A percentile compares a stretch with the other conserved stretches of the same genome.
Evolutionary conservation across 441 rosid genomes (phyloP).

Genomic region (Mallotus japonicus): DNA sequence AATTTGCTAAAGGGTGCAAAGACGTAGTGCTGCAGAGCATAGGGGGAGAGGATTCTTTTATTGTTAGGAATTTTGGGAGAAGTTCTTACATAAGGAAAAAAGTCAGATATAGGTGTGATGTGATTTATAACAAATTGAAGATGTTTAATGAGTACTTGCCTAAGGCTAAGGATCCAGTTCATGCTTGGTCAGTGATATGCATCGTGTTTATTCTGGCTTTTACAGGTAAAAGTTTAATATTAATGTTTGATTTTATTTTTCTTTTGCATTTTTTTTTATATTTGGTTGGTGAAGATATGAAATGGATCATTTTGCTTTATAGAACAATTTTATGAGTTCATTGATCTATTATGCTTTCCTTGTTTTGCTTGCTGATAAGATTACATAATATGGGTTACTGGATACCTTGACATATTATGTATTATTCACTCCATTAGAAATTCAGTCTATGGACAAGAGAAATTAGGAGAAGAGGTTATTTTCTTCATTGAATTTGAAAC

Average conservation of each 20-base stretch:
- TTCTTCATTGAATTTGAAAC: too few species aligned
- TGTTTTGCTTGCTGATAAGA: too few species aligned
- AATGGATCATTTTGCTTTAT: background rate
- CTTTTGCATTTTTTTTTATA: background rate
- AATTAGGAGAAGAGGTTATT: background rate
- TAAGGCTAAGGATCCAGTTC: slow-evolving; percentile 86
- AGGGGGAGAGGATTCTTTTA: slow-evolving; percentile 63
- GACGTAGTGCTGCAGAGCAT: slow-evolving; percentile 67
- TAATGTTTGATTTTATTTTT: background rate
- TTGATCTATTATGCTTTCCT: background rate
- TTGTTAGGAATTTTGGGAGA: slow-evolving; percentile 62
- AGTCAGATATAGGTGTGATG: slow-evolving; percentile 28
- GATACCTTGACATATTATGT: background rate
- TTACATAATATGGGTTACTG: background rate
- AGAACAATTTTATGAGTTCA: background rate
- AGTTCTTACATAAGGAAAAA: slow-evolving; percentile 28
- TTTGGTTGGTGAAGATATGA: slow-evolving; percentile 3
- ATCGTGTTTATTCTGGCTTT: slow-evolving; percentile 63
- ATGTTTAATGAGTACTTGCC: slow-evolving; percentile 81
- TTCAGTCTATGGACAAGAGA: background rate
- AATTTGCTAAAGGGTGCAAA: slow-evolving; percentile 68
- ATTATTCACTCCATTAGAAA: background rate
- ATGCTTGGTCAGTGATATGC: slow-evolving; percentile 75
- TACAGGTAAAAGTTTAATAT: slow-evolving; percentile 40
- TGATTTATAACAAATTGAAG: slow-evolving; percentile 50